phyloP scores from a whole-genome alignment of 305 asterid genomes.

The Ajuga reptans region DNA sequence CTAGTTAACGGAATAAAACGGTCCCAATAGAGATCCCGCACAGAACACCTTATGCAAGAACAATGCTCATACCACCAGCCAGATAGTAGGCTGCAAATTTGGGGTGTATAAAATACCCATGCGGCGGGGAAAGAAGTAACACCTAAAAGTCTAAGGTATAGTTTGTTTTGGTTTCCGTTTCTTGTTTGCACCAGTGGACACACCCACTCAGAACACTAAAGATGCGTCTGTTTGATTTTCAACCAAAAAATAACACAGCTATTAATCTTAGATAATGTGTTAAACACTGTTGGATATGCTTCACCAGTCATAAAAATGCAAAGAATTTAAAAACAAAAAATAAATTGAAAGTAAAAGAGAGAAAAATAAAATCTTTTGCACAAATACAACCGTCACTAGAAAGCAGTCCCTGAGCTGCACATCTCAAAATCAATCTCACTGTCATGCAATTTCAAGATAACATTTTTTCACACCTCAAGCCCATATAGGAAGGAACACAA shows the following conservation, averaged over 20 bases:
- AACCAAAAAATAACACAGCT: neutral
- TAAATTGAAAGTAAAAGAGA: neutral
- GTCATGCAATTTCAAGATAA: neutral
- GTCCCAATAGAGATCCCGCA: neutral
- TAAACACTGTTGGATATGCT: neutral
- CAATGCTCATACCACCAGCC: constrained; percentile 2
- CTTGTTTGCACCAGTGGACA: neutral
- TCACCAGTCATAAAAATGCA: neutral
- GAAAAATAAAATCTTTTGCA: neutral
- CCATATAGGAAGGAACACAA: neutral
- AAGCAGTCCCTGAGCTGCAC: neutral
- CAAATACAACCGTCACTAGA: too few species aligned
- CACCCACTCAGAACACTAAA: neutral
- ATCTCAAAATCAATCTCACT: neutral
- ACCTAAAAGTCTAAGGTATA: neutral
- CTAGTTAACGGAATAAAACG: neutral
- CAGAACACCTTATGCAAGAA: constrained; percentile 14
- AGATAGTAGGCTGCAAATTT: neutral
- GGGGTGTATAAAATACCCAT: neutral
- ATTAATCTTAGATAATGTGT: neutral
- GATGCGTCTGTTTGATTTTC: neutral
- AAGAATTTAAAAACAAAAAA: neutral
- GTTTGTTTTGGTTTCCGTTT: neutral
- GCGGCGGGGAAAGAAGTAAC: neutral
- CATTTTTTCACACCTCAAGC: constrained; percentile 2